phyloP scores from a whole-genome alignment of 257 asterid genomes.

The Solanum sejunctum region DNA sequence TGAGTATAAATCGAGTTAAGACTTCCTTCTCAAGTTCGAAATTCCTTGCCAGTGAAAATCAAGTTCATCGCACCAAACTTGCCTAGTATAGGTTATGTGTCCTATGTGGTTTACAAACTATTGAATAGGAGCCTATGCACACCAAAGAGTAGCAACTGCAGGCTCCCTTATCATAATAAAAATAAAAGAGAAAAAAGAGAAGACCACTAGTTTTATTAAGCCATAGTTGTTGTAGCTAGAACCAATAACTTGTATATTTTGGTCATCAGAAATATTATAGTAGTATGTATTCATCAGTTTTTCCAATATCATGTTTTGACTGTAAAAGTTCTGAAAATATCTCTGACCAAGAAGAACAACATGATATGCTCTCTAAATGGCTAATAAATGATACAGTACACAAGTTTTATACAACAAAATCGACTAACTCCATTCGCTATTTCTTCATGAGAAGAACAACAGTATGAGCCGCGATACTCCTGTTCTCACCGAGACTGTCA shows the following conservation, averaged over 20 bases:
- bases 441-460: slow-evolving; percentile 79
- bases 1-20: too few species aligned
- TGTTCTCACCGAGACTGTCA: slow-evolving; percentile 92
- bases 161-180: too few species aligned
- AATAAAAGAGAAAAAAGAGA: too few species aligned
- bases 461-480: slow-evolving; percentile 95
- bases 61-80: too few species aligned
- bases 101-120: too few species aligned
- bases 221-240: background rate
- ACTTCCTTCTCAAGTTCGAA: too few species aligned
- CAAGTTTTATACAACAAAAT: background rate
- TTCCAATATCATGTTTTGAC: too few species aligned
- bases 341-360: background rate
- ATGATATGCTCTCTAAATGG: background rate
- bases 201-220: background rate
- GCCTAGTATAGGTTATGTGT: too few species aligned
- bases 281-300: background rate
- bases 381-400: background rate
- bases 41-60: too few species aligned
- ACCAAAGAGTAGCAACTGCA: too few species aligned
- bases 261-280: background rate
- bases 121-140: too few species aligned
- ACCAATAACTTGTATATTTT: background rate
- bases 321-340: background rate
- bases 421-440: background rate